Conservation (phyloP, 2,329 filamentous ascomycete species). For the Cercospora zeina region DNA sequence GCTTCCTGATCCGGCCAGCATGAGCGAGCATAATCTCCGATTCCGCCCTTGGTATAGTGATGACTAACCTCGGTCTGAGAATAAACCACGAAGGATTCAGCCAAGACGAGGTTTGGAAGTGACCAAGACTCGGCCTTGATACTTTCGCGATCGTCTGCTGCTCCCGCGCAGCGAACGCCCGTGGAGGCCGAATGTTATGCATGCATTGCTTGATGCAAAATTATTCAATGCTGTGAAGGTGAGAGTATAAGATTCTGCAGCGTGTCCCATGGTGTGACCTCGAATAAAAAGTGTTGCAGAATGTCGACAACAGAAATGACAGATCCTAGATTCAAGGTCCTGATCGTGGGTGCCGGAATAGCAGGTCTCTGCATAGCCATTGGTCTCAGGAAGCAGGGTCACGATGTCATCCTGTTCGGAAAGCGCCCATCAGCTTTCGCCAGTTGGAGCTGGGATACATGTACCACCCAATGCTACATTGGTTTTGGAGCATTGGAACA, state of each 20-base stretch:
- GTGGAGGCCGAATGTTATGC: slow-evolving; percentile 2
- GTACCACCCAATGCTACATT: slow-evolving; percentile 13
- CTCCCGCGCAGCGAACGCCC: neutral
- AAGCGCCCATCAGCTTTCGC: slow-evolving; percentile 11
- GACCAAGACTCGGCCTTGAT: neutral
- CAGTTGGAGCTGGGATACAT: slow-evolving; percentile 10
- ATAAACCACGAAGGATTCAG: slow-evolving; percentile 8
- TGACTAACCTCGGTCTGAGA: neutral
- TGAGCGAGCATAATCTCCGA: neutral
- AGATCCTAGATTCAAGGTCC: slow-evolving; percentile 6
- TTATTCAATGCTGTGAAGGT: neutral
- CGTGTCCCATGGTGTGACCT: neutral
- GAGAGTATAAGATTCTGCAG: neutral
- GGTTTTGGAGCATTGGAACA: slow-evolving; percentile 10
- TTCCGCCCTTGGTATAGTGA: neutral
- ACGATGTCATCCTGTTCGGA: slow-evolving; percentile 10
- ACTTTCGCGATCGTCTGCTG: neutral
- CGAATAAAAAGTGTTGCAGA: neutral
- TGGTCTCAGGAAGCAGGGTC: slow-evolving; percentile 2
- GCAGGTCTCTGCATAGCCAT: slow-evolving; percentile 12
- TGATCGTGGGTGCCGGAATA: slow-evolving; percentile 9
- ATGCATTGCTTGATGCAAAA: neutral
- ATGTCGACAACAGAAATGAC: neutral
- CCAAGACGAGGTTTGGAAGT: neutral
- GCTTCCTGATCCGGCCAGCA: neutral